Evolutionary conservation across 108 stramenopile species (phyloP).

Genomic region (Skeletonema menzelii): DNA sequence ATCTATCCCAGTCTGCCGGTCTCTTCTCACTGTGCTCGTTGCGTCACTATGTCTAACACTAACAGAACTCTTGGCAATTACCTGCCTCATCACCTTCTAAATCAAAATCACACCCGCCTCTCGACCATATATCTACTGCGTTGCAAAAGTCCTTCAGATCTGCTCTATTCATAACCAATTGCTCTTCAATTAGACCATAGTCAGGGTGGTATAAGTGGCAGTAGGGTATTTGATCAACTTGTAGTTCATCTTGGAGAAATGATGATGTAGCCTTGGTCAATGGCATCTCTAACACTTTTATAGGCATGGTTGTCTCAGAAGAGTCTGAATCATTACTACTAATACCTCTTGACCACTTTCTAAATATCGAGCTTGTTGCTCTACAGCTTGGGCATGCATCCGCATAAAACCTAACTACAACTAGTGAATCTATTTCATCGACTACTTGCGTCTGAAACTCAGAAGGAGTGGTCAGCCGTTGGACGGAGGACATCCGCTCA

Average conservation of each 20-base stretch:
- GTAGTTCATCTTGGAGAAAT: slow-evolving; percentile 12
- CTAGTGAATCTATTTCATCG: slow-evolving; percentile 8
- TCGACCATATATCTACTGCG: slow-evolving; percentile 16
- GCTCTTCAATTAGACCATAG: slow-evolving; percentile 25
- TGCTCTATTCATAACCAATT: slow-evolving; percentile 17
- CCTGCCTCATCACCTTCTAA: slow-evolving; percentile 9
- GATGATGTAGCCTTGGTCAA: slow-evolving; percentile 20
- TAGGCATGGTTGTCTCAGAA: neutral
- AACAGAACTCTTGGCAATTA: slow-evolving; percentile 24
- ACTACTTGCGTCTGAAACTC: slow-evolving; percentile 19
- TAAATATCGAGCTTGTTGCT: slow-evolving; percentile 20
- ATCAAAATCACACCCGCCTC: slow-evolving; percentile 3
- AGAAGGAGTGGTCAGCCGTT: slow-evolving; percentile 17
- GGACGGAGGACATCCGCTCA: slow-evolving; percentile 15
- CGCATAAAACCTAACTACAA: slow-evolving; percentile 26
- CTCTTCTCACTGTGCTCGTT: neutral
- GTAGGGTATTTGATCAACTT: slow-evolving; percentile 19
- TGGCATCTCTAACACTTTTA: slow-evolving; percentile 36
- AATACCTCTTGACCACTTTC: slow-evolving; percentile 22
- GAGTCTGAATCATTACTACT: neutral
- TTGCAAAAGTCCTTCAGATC: slow-evolving; percentile 20
- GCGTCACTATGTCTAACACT: neutral
- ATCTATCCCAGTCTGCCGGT: neutral
- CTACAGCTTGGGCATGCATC: slow-evolving; percentile 29
- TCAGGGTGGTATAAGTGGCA: slow-evolving; percentile 29